Evolutionary conservation across 345 rosid species (phyloP), one percentile per base, ranked within the genome.

Genomic region (Diplotaxis tenuifolia): DNA sequence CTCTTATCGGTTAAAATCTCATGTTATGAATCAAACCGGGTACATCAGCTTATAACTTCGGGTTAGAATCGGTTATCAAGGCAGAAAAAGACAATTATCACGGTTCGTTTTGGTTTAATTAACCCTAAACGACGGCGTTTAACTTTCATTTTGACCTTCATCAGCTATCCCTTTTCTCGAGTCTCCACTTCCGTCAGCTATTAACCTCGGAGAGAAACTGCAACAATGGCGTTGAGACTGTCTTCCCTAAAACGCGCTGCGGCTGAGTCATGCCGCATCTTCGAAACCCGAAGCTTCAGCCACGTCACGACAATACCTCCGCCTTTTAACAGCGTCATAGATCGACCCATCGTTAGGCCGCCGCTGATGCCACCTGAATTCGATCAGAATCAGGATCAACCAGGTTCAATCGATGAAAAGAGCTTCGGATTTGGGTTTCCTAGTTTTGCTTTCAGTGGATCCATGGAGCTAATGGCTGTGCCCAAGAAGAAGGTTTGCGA

Each of bases 391-490:
- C 78, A 56, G 67, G 73, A 32, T 68, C 80, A 52, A 58, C 70
- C 72, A 5, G 83, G 83, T 55, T 28, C 8, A 20, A 77, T 54
- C 22, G 70, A 74, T 22, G 45, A 55, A 34, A 73, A 76, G 40
- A 64, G 55, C 52, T 61, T 73, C 4, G 83, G 78, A 16, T 70
- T 75, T 15, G 87, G 86, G 56, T 47, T 80, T 25, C 89, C 87
- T 1, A 71, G 65, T 75, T 90, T 82, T 67, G 62, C 73, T 1
- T 71, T 81, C 15, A 83, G 70, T 58, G 91, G 93, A 62, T 75
- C 86, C 67, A 83, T 93, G 94, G 98, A 93, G 67, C 87, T 93
- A 52, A 93, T 93, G 98, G 96, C 96, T 65, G 97, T 87, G n/a
- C 98, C 97, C 16, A 93, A 86, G 74, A 87, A 68, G 76, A 93